phyloP scores from a whole-genome alignment of 805 yeast genomes.

The Teunomyces pallodes region DNA sequence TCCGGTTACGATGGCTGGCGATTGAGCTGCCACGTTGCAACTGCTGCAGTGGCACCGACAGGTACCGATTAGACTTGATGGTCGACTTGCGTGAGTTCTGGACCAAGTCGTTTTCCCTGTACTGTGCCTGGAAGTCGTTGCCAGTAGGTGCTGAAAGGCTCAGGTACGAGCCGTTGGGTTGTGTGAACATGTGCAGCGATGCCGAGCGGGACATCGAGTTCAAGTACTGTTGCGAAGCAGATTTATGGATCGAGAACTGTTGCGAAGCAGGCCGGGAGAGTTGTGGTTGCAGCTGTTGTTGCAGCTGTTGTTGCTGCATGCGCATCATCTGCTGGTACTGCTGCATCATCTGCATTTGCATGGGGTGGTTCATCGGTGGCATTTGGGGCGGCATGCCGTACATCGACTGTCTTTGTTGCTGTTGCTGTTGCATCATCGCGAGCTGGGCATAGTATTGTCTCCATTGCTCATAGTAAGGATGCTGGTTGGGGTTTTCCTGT shows the following conservation, averaged over 20 bases:
- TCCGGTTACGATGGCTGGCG: slow-evolving; percentile 10
- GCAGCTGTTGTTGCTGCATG: slow-evolving; percentile 7
- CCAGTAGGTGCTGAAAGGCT: background rate
- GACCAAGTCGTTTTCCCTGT: slow-evolving; percentile 9
- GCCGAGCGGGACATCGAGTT: slow-evolving; percentile 1
- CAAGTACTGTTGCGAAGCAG: background rate
- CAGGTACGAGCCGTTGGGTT: background rate
- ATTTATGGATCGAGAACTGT: background rate
- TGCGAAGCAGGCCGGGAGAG: background rate
- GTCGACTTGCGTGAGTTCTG: slow-evolving; percentile 30
- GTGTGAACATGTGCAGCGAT: background rate
- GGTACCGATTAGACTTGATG: slow-evolving; percentile 31
- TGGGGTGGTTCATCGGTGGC: slow-evolving; percentile 17
- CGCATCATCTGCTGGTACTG: slow-evolving; percentile 1
- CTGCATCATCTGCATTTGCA: slow-evolving; percentile 7
- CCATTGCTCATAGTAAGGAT: slow-evolving; percentile 39
- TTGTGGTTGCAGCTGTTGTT: slow-evolving; percentile 3
- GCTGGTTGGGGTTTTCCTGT: slow-evolving; percentile 12
- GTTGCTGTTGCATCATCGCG: slow-evolving; percentile 16
- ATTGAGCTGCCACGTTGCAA: slow-evolving; percentile 3
- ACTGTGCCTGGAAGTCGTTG: slow-evolving; percentile 4
- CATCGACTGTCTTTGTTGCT: slow-evolving; percentile 14
- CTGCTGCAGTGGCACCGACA: slow-evolving; percentile 33
- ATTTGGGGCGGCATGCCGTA: slow-evolving; percentile 9
- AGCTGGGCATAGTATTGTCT: slow-evolving; percentile 32